Conservation (phyloP, 352 stramenopile genomes). For the Pythium sp. region DNA sequence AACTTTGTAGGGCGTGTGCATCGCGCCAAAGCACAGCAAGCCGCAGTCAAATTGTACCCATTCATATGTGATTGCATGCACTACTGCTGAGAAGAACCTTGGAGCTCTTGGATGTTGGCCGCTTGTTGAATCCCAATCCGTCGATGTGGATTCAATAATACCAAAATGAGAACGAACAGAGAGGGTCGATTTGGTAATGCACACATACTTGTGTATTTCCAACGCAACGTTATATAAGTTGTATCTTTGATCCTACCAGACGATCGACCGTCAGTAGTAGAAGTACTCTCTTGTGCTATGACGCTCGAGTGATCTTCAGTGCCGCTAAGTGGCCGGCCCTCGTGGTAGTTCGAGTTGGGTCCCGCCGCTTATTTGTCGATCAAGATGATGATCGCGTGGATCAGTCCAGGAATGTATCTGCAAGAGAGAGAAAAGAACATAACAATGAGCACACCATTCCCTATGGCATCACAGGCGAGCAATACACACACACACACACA, state of each 20-base stretch:
- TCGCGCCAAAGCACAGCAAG: too few species aligned
- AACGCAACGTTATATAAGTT: not conserved
- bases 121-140: too few species aligned
- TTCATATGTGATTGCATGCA: too few species aligned
- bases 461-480: too few species aligned
- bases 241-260: not conserved
- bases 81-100: too few species aligned
- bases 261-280: not conserved
- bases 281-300: not conserved
- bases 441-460: not conserved
- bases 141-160: too few species aligned
- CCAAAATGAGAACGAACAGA: too few species aligned
- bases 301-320: not conserved
- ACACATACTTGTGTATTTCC: not conserved
- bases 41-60: too few species aligned
- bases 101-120: too few species aligned
- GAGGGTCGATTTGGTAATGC: not conserved
- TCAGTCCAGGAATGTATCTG: slow-evolving; percentile 67
- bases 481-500: too few species aligned
- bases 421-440: not conserved
- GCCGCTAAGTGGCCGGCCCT: not conserved
- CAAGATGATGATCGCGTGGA: slow-evolving; percentile 76
- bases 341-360: not conserved
- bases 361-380: slow-evolving; percentile 40
- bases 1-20: too few species aligned